Evolutionary conservation across 2,329 filamentous ascomycete species (phyloP).

Genomic region (Fusarium pseudograminearum): DNA sequence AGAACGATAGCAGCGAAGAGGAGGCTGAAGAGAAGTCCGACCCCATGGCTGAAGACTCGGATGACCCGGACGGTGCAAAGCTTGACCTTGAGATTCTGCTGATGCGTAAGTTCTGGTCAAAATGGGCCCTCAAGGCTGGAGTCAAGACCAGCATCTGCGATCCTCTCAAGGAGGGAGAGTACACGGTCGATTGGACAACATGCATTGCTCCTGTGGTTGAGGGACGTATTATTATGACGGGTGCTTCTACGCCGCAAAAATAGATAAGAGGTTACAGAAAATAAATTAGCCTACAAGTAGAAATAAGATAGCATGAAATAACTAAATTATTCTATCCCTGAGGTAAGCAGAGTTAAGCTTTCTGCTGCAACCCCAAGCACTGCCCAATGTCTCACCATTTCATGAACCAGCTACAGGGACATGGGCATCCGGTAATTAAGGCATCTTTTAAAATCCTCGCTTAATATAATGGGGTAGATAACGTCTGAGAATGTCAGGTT

Average conservation of each 20-base stretch:
- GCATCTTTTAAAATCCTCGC: not conserved
- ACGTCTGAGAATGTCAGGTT: not conserved
- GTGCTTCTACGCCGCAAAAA: conserved; percentile 27
- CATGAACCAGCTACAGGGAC: not conserved
- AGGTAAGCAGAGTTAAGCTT: not conserved
- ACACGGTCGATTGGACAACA: conserved; percentile 79
- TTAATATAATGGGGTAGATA: not conserved
- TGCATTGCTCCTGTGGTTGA: conserved; percentile 83
- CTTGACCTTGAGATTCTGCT: conserved; percentile 70
- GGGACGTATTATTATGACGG: conserved; percentile 74
- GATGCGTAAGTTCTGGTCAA: conserved; percentile 75
- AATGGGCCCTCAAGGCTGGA: conserved; percentile 78
- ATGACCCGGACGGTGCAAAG: conserved; percentile 55
- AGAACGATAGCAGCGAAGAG: conserved; percentile 59
- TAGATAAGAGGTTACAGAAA: not conserved
- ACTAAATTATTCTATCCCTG: not conserved
- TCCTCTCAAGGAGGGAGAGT: conserved; percentile 69
- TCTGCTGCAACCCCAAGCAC: not conserved
- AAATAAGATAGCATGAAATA: not conserved
- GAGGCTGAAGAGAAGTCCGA: conserved; percentile 40
- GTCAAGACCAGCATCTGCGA: conserved; percentile 67
- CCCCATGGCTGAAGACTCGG: conserved; percentile 46
- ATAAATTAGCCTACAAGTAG: not conserved
- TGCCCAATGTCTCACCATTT: not conserved
- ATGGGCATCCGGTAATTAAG: not conserved